Percentiles rank a stretch among this genome's conserved stretches.
Conservation (phyloP, 169 alveolate species). For the Hammondia hammondi region DNA sequence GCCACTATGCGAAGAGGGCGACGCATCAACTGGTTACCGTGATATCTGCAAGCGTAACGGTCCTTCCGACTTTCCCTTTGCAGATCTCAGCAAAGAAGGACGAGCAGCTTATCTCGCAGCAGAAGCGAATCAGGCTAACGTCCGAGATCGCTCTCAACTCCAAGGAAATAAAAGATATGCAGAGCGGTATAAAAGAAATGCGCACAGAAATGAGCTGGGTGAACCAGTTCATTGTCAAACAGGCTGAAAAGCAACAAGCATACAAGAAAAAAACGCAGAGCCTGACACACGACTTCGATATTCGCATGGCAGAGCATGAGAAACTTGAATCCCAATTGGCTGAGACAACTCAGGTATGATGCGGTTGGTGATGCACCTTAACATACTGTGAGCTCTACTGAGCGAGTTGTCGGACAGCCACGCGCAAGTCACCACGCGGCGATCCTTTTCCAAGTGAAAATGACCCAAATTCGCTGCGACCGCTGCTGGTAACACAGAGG, state of each 20-base stretch:
- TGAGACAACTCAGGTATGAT: neutral
- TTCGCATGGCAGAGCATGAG: slow-evolving; percentile 20
- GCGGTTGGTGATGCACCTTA: too few species aligned
- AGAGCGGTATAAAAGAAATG: slow-evolving; percentile 82
- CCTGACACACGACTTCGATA: neutral
- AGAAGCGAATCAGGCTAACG: slow-evolving; percentile 84
- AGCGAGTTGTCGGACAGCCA: too few species aligned
- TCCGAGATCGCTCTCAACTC: slow-evolving; percentile 78
- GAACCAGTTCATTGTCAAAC: slow-evolving; percentile 81
- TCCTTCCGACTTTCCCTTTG: neutral
- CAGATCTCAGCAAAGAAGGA: slow-evolving; percentile 72
- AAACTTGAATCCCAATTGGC: neutral
- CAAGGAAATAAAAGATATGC: slow-evolving; percentile 84
- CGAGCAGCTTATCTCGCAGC: slow-evolving; percentile 84
- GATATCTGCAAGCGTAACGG: neutral
- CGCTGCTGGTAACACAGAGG: too few species aligned
- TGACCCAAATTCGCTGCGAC: too few species aligned
- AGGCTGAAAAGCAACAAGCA: slow-evolving; percentile 78
- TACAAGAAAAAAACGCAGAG: slow-evolving; percentile 81
- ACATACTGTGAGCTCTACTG: too few species aligned
- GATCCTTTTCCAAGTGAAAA: too few species aligned
- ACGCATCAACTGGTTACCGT: too few species aligned
- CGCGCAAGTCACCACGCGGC: too few species aligned
- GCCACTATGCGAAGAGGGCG: too few species aligned
- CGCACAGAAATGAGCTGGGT: slow-evolving; percentile 87